Percentiles rank a stretch among this genome's conserved stretches.
phyloP scores from a whole-genome alignment of 2,329 filamentous ascomycete species.

The Colletotrichum lupini region DNA sequence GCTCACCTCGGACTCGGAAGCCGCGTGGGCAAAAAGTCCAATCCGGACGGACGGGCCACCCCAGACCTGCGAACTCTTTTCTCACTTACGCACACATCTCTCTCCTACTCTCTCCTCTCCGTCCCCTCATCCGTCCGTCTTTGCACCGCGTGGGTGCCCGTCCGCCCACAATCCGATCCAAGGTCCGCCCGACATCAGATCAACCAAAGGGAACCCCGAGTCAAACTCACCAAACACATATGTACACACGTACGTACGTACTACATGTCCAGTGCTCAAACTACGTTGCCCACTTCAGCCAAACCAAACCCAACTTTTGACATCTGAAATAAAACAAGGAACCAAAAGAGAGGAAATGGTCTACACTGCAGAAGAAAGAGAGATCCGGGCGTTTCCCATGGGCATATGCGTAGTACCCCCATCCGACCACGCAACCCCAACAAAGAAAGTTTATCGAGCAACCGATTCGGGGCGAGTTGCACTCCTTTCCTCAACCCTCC shows the following conservation, averaged over 20 bases:
- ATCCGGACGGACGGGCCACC: neutral
- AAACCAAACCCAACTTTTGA: constrained; percentile 10
- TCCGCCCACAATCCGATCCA: constrained; percentile 22
- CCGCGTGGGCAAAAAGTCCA: neutral
- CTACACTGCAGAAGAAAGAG: neutral
- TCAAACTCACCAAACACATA: constrained; percentile 1
- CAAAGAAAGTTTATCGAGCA: neutral
- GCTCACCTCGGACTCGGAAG: neutral
- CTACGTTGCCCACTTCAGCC: neutral
- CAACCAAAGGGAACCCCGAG: constrained; percentile 3
- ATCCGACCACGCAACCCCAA: neutral
- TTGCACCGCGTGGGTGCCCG: neutral
- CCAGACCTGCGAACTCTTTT: neutral
- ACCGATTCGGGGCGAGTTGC: neutral
- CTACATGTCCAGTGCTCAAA: neutral
- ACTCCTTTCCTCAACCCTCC: neutral
- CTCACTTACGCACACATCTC: neutral
- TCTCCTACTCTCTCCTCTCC: neutral
- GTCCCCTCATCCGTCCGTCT: neutral
- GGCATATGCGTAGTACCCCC: neutral
- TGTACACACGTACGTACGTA: neutral
- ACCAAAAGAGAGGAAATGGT: neutral
- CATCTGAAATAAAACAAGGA: neutral
- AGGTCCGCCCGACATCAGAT: constrained; percentile 17
- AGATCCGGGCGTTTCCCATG: neutral